Evolutionary conservation across 75 land plant genomes (phyloP), one percentile per base, ranked within the genome.

Genomic region (Cryptomeria japonica): DNA sequence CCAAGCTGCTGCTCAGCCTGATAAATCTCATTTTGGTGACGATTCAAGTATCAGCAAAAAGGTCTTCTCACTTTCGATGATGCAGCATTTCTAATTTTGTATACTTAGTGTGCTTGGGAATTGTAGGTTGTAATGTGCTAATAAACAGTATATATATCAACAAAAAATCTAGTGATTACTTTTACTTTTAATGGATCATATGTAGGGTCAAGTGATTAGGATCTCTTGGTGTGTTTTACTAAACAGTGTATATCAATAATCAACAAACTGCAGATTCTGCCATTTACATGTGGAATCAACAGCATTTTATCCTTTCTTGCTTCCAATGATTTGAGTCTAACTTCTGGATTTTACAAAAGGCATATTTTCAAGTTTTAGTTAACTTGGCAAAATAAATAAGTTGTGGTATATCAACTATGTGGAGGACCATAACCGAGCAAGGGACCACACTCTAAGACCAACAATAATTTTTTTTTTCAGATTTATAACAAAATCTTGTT

Each of bases 1-100:
- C 37, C 77, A 73, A 73, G 77, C 77, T 73, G 77, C 77, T 32
- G 11, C 37, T 32, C 77, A 73, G 77, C 77, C 77, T 32, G 77
- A 32, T 37, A 32, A 34, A 32, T 10, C 34, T 73, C 15, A 73
- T 12, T 73, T 13, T 31, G 77, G 37, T 34, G 15, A 34, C 12
- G 37, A 25, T 73, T 73, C 77, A 34, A 73, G 37, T 11, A 34
- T 73, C 37, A 2, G 77, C 16, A 3, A 73, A 32, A 73, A 73
- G 77, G 77, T 73, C 37, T 34, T 73, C 34, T 10, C 32, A 1
- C 76, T 73, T 73, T 72, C 76, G 10, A 72, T 73, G 37, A 73
- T 32, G 77, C 77, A 73, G 15, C 37, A 73, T 73, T 31, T 73
- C 3, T 34, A 32, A 73, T 73, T 73, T 32, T 32, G 4, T 34